Percentiles rank a stretch among this genome's conserved stretches.
Conservation (phyloP, 768 basidiomycete species). For the Boletus pseudopeckii region DNA sequence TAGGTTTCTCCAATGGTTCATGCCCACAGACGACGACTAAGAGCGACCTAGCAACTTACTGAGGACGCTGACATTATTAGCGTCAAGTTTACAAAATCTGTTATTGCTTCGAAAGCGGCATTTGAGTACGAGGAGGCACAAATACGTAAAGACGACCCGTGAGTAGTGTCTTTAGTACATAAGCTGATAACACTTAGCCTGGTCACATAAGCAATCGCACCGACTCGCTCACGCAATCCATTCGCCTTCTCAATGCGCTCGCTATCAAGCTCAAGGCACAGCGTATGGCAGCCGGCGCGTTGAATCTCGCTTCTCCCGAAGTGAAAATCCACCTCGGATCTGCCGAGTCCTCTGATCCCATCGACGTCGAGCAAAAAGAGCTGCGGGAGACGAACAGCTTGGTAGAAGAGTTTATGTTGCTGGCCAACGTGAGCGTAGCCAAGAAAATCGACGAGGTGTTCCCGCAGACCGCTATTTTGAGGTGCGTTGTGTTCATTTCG, state of each 20-base stretch:
- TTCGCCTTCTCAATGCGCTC: slow-evolving; percentile 83
- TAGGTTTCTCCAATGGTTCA: slow-evolving; percentile 29
- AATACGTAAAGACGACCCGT: slow-evolving; percentile 89
- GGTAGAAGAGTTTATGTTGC: slow-evolving; percentile 98
- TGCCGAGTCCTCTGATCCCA: slow-evolving; percentile 89
- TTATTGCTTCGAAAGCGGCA: slow-evolving; percentile 93
- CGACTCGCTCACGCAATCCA: slow-evolving; percentile 80
- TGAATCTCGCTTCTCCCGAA: slow-evolving; percentile 97
- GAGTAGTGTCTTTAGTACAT: slow-evolving; percentile 26
- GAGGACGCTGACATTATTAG: slow-evolving; percentile 86
- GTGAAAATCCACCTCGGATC: slow-evolving; percentile 96
- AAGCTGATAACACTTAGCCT: background rate
- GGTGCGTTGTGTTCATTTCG: slow-evolving; percentile 39
- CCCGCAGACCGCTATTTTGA: slow-evolving; percentile 91
- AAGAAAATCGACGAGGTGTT: slow-evolving; percentile 89
- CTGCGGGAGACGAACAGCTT: slow-evolving; percentile 90
- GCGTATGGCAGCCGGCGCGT: slow-evolving; percentile 93
- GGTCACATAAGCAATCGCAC: slow-evolving; percentile 53
- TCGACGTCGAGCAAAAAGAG: slow-evolving; percentile 96
- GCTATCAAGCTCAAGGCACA: slow-evolving; percentile 81
- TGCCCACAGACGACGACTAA: background rate
- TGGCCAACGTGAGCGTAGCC: slow-evolving; percentile 95
- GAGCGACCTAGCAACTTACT: slow-evolving; percentile 68
- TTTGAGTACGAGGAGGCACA: slow-evolving; percentile 99
- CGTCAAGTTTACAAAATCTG: slow-evolving; percentile 91